Base-by-base conservation (phyloP, 768 basidiomycete genomes). In the Hirschioporus abietinus region DNA sequence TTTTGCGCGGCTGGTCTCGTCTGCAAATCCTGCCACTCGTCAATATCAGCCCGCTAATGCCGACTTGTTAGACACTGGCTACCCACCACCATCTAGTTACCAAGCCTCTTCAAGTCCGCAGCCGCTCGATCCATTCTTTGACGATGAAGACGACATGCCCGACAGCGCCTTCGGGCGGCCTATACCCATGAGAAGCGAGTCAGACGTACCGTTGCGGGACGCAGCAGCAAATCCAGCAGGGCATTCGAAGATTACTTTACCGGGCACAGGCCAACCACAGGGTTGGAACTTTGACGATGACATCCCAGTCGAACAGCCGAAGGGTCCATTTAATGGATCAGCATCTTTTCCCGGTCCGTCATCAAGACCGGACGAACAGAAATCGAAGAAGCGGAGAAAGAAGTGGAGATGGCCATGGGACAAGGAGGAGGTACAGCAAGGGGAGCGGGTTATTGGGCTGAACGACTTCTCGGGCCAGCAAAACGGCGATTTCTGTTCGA, bases 361-460 rank as follows among this genome's bases (percentile, higher is more conserved):
- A 70, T 67, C 35, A 64, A 59, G 25, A 30, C 61, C 66, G 60
- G 60, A 18, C 25, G 58, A 66, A 66, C 7, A 71, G 67, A 63
- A 69, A 70, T 63, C 68, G 78, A 65, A 74, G 71, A 35, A 65
- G 60, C 66, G 52, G 52, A 75, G 74, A 63, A 72, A 78, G 74
- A 82, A 80, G 66, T 92, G 90, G 89, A 89, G 81, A 74, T 95
- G 92, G 91, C 92, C 92, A 60, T 95, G 93, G 93, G 74, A 86
- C 76, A 91, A 86, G 77, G 86, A 87, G 67, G 78, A 83, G 72
- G 81, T 79, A n/a, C 76, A 85, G 66, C 78, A 79, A 7, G 92
- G 92, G 25, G 92, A 95, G 76, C 83, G 97, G 64, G 77, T 92
- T 64, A 86, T 99, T 66, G 84, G 88, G 17, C 84, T 98, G 74